A percentile compares a stretch with the other conserved stretches of the same genome.
Evolutionary conservation across 73 alveolate genomes (phyloP).

Genomic region (Tetrahymena borealis): DNA sequence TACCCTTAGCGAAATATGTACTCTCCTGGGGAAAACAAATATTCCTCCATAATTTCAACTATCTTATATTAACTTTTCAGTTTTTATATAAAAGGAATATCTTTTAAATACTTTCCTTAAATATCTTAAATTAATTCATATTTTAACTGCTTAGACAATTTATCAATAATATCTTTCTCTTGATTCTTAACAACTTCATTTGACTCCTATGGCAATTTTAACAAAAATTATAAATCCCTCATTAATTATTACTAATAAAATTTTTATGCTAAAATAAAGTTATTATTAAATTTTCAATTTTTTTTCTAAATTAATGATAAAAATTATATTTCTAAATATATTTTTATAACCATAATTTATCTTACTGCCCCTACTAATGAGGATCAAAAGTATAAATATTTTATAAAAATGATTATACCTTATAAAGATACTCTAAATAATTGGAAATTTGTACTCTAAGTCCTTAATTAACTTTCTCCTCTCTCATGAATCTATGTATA

Average conservation of each 20-base stretch:
- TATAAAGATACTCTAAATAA: neutral
- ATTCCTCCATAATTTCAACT: neutral
- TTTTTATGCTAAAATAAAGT: no score
- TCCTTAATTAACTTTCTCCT: neutral
- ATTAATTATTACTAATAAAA: no score
- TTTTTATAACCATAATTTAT: no score
- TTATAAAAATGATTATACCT: no score
- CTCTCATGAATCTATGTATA: neutral
- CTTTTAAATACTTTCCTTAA: neutral
- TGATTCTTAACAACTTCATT: neutral
- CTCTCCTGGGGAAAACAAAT: neutral
- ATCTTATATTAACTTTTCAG: neutral
- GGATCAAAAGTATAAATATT: no score
- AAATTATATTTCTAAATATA: no score
- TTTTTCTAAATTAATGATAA: no score
- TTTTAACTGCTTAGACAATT: neutral
- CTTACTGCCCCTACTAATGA: no score
- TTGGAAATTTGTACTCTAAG: neutral
- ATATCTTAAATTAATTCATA: neutral
- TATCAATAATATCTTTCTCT: neutral
- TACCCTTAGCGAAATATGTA: neutral
- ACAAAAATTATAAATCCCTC: neutral
- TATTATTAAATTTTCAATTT: no score
- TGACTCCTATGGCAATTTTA: neutral
- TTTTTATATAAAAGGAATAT: neutral